phyloP scores from a whole-genome alignment of 768 basidiomycete genomes.

The Termitomyces sp. region DNA sequence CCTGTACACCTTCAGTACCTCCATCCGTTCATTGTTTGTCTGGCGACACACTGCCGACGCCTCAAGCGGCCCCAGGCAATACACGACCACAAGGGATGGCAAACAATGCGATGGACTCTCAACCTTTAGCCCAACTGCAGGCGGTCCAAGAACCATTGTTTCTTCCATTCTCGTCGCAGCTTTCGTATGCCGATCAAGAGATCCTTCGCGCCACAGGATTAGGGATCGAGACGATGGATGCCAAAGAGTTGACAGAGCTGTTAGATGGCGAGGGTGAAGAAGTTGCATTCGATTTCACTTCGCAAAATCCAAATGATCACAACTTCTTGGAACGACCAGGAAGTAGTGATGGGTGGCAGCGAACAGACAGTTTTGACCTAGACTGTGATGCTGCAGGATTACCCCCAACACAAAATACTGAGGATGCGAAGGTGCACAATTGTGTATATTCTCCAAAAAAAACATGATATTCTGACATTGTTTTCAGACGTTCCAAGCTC shows the following conservation, averaged over 20 bases:
- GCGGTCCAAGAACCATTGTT: slow-evolving; percentile 35
- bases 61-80: not conserved
- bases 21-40: slow-evolving; percentile 4
- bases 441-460: not conserved
- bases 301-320: slow-evolving; percentile 17
- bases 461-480: not conserved
- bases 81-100: not conserved
- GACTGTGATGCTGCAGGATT: slow-evolving; percentile 30
- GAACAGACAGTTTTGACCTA: slow-evolving; percentile 27
- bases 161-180: slow-evolving; percentile 46
- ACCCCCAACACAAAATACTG: slow-evolving; percentile 33
- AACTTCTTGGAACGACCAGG: slow-evolving; percentile 6
- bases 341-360: slow-evolving; percentile 15
- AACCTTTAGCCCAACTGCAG: slow-evolving; percentile 11
- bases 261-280: slow-evolving; percentile 58
- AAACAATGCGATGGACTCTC: slow-evolving; percentile 2
- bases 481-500: slow-evolving; percentile 37
- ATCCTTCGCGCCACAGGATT: slow-evolving; percentile 56
- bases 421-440: slow-evolving; percentile 26
- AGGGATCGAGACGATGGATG: slow-evolving; percentile 62
- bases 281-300: slow-evolving; percentile 32
- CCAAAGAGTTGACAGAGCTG: slow-evolving; percentile 54
- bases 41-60: not conserved
- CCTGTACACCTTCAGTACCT: slow-evolving; percentile 9
- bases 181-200: slow-evolving; percentile 49